Evolutionary conservation across 148 eudicot species (phyloP).

Genomic region (Camellia japonica): DNA sequence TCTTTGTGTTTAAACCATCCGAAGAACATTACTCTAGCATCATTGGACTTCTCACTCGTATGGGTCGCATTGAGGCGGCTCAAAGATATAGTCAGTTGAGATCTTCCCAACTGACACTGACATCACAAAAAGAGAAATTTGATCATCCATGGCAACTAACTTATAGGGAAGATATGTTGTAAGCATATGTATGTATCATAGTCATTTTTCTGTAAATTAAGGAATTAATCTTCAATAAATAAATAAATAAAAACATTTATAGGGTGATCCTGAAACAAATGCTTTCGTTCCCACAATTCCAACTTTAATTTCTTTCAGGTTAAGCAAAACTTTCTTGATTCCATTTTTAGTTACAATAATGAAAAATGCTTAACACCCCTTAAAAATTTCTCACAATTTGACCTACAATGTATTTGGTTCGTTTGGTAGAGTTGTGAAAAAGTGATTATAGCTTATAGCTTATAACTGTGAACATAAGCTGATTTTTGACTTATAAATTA

Average conservation of each 20-base stretch:
- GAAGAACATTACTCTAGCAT: slow-evolving; percentile 53
- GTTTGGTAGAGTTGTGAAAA: too few relatives aligned
- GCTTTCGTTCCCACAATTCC: too few relatives aligned
- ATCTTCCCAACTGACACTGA: slow-evolving; percentile 21
- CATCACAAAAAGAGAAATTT: neutral
- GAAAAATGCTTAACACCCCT: too few relatives aligned
- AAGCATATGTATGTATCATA: neutral
- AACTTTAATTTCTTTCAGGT: too few relatives aligned
- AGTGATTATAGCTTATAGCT: too few relatives aligned
- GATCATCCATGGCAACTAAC: too few relatives aligned
- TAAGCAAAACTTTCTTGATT: too few relatives aligned
- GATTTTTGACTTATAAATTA: too few relatives aligned
- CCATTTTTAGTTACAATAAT: too few relatives aligned
- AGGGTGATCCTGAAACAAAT: neutral
- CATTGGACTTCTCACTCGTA: slow-evolving; percentile 44
- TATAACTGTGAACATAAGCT: too few relatives aligned
- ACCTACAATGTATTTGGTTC: too few relatives aligned
- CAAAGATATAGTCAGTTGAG: slow-evolving; percentile 43
- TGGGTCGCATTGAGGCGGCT: slow-evolving; percentile 56
- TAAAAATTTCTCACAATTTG: too few relatives aligned
- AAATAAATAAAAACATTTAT: neutral
- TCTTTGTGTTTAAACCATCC: slow-evolving; percentile 22
- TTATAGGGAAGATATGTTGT: neutral
- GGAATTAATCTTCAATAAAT: neutral
- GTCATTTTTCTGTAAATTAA: neutral